Conservation (phyloP, 1,284 basidiomycete genomes). For the Ustilago nuda region DNA sequence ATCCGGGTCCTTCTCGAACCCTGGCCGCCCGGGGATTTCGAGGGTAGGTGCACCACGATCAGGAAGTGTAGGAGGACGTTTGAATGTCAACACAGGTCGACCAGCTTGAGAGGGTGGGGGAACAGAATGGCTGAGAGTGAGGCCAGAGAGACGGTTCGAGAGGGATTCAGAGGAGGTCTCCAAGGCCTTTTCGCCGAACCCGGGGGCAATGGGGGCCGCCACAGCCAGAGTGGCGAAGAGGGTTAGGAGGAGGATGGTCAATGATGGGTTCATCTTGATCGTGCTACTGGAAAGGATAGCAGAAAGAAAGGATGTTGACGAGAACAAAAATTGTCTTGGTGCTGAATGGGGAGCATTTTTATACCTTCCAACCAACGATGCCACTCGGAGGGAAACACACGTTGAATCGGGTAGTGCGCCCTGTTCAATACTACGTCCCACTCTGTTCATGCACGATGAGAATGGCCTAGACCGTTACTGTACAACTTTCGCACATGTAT, state of each 20-base stretch:
- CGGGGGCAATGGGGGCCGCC: neutral
- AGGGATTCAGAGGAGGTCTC: neutral
- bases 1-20: too few relatives aligned
- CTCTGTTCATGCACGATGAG: too few relatives aligned
- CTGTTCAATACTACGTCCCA: too few relatives aligned
- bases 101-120: neutral
- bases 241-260: neutral
- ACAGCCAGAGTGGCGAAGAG: neutral
- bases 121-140: neutral
- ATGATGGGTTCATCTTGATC: neutral
- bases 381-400: too few relatives aligned
- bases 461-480: too few relatives aligned
- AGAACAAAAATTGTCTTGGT: neutral
- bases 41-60: too few relatives aligned
- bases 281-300: neutral
- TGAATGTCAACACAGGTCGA: too few relatives aligned
- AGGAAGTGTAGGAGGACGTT: too few relatives aligned
- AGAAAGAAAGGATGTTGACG: neutral
- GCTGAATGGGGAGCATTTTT: neutral
- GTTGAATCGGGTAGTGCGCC: too few relatives aligned
- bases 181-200: too few relatives aligned
- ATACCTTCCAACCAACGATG: constrained; percentile 2
- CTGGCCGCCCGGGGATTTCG: too few relatives aligned
- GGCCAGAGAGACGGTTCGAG: neutral
- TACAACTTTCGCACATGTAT: too few relatives aligned